Base-by-base conservation (phyloP, 345 rosid genomes). In the Limnanthes douglasii region DNA sequence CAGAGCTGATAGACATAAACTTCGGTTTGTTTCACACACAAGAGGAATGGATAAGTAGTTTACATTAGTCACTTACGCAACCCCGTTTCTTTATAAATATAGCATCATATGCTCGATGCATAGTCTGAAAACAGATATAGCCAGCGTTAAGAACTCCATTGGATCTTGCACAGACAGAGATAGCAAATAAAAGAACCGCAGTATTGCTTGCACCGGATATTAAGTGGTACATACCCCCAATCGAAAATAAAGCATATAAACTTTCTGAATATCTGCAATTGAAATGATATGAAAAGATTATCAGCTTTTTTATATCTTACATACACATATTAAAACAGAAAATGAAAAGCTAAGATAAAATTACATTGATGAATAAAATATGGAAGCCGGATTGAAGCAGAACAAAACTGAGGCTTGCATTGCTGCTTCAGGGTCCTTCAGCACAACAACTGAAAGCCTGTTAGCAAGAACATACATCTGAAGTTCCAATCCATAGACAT, bases 111-210 rank as follows among this genome's bases (percentile, higher is more conserved):
- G 60, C 75, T 49, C 22, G 69, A 59, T 76, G 82, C 81, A 88
- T 77, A 0, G 84, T 69, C 73, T 73, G 84, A 61, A 79, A 79
- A 68, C 95, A 70, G 39, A 74, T 47, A 57, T 79, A 88, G 46
- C 95, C 95, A 56, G 98, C 94, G 68, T 84, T 74, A 40, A 88
- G 69, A 61, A 84, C 64, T 48, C 98, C 98, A 47, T 88, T 88
- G 24, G 98, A 79, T 62, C 97, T 76, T 59, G 97, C 88, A 72
- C 66, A 68, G 27, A 81, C 70, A 44, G 95, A 90, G 39, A 79
- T 64, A 21, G 94, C 76, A 70, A 88, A 59, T 73, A 78, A 84
- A 39, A 84, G 58, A 36, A 64, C 72, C 28, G 86, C 78, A 38
- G 59, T 56, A 56, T 64, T 70, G 48, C 56, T 51, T 37, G 74